Conservation (phyloP, 2,329 filamentous ascomycete species). For the Sclerotiophoma versabilis region DNA sequence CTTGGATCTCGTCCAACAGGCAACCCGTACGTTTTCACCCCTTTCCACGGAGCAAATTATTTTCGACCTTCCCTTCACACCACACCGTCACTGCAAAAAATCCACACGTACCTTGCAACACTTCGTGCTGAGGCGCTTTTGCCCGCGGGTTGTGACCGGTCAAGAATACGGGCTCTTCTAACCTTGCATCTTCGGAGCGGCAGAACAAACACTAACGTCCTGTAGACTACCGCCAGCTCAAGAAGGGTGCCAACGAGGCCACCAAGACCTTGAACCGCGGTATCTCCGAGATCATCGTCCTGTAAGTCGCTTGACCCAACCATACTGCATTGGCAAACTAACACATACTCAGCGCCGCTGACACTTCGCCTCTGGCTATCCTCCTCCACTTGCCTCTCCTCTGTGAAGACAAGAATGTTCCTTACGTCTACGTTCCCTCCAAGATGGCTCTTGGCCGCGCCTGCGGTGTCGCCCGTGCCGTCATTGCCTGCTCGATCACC, state of each 20-base stretch:
- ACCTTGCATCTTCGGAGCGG: too few species aligned
- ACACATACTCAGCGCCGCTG: constrained; percentile 66
- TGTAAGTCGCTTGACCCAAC: constrained; percentile 56
- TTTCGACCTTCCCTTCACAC: too few species aligned
- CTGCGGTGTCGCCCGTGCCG: constrained; percentile 85
- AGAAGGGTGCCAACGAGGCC: constrained; percentile 62
- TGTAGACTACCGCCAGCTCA: constrained; percentile 45
- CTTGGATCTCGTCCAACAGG: constrained; percentile 49
- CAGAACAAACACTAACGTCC: too few species aligned
- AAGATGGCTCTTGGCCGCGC: constrained; percentile 78
- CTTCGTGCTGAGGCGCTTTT: too few species aligned
- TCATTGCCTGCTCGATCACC: constrained; percentile 88
- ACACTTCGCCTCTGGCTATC: constrained; percentile 86
- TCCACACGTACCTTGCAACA: too few species aligned
- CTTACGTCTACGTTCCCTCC: constrained; percentile 68
- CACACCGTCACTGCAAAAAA: too few species aligned
- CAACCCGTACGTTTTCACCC: constrained; percentile 14
- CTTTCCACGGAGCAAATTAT: too few species aligned
- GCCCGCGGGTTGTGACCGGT: too few species aligned
- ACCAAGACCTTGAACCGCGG: constrained; percentile 93
- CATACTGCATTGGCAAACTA: too few species aligned
- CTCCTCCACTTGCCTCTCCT: constrained; percentile 73
- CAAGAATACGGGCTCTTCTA: too few species aligned
- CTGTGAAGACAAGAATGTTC: constrained; percentile 82
- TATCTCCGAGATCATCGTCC: constrained; percentile 85